phyloP scores from a whole-genome alignment of 495 filamentous ascomycete species.

The Penicillium daleae region DNA sequence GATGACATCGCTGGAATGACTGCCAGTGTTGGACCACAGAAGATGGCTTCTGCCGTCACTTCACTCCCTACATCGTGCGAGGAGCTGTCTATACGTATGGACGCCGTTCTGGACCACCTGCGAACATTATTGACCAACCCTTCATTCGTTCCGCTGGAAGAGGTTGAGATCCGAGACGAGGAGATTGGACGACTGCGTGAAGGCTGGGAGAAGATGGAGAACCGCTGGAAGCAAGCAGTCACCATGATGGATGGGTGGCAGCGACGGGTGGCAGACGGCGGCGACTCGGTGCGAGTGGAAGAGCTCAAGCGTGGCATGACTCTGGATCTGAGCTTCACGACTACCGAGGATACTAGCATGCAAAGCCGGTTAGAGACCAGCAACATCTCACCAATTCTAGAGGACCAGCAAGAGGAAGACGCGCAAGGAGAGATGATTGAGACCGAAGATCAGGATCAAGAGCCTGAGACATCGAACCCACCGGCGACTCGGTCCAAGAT shows the following conservation, averaged over 20 bases:
- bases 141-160: slow-evolving; percentile 94
- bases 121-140: slow-evolving; percentile 87
- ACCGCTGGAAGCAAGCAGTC: slow-evolving; percentile 85
- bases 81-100: slow-evolving; percentile 71
- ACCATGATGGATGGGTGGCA: slow-evolving; percentile 93
- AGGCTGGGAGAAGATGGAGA: slow-evolving; percentile 91
- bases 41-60: slow-evolving; percentile 39
- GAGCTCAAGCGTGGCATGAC: slow-evolving; percentile 78
- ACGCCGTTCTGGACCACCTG: slow-evolving; percentile 75
- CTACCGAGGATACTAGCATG: slow-evolving; percentile 46
- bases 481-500: slow-evolving; percentile 24
- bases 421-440: slow-evolving; percentile 49
- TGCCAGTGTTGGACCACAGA: slow-evolving; percentile 40
- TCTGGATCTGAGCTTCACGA: slow-evolving; percentile 62
- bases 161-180: slow-evolving; percentile 87
- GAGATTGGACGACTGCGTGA: slow-evolving; percentile 80
- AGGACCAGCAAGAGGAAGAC: slow-evolving; percentile 59
- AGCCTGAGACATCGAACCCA: slow-evolving; percentile 24
- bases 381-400: slow-evolving; percentile 53
- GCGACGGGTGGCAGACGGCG: slow-evolving; percentile 75
- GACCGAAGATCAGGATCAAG: slow-evolving; percentile 33
- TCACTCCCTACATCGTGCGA: slow-evolving; percentile 65
- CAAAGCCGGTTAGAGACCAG: slow-evolving; percentile 42
- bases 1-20: slow-evolving; percentile 43
- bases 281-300: slow-evolving; percentile 79